These are phyloP conservation scores for Serendipita sp. DNA, from an alignment of 768 basidiomycete genomes.

Conservation along the genomic window DNA sequence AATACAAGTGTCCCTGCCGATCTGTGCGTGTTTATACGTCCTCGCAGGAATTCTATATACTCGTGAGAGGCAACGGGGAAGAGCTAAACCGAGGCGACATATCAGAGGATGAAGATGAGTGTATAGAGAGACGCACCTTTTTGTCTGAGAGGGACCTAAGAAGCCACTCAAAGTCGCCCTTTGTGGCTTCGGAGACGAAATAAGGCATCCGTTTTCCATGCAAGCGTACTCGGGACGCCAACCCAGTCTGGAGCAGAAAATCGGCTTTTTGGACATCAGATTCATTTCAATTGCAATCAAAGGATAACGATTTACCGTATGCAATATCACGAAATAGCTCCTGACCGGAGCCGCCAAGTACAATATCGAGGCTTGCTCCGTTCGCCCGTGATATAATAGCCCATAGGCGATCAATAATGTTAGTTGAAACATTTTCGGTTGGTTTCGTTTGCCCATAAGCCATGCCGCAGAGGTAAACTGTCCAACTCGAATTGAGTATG, in stretches of 20 bases:
- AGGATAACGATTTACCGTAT: conserved; percentile 37
- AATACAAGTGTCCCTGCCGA: conserved; percentile 31
- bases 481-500: not conserved
- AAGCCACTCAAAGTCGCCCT: conserved; percentile 89
- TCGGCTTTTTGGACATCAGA: conserved; percentile 40
- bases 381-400: conserved; percentile 40
- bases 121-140: not conserved
- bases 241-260: conserved; percentile 80
- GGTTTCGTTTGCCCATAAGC: conserved; percentile 18
- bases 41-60: too few species aligned
- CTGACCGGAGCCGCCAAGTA: conserved; percentile 78
- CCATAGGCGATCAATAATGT: conserved; percentile 66
- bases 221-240: conserved; percentile 73
- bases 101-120: not conserved
- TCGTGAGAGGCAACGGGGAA: too few species aligned
- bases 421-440: conserved; percentile 25
- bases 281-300: not conserved
- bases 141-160: conserved; percentile 65
- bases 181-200: conserved; percentile 90
- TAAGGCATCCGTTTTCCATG: conserved; percentile 92
- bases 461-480: not conserved
- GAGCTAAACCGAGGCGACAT: too few species aligned
- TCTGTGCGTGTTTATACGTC: too few species aligned
- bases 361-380: conserved; percentile 55
- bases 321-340: conserved; percentile 81